These are phyloP conservation scores for Tolypocladium paradoxum DNA, from an alignment of 2,329 filamentous ascomycete genomes.

Conservation along the genomic window DNA sequence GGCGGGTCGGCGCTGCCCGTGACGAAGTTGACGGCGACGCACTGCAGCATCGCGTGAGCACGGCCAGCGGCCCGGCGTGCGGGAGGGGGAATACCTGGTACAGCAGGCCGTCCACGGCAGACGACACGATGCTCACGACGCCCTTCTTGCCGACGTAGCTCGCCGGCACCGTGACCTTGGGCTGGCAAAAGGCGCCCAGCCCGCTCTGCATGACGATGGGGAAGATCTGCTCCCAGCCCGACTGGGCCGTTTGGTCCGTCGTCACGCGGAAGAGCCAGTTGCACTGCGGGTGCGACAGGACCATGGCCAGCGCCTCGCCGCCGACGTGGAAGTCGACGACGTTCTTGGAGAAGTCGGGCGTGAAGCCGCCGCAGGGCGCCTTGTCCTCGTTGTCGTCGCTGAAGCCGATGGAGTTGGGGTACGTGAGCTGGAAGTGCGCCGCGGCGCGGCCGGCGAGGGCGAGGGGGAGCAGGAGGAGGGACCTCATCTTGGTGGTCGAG, in stretches of 20 bases:
- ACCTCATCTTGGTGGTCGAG: conserved; percentile 8
- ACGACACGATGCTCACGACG: conserved; percentile 39
- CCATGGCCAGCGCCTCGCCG: conserved; percentile 40
- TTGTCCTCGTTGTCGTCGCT: conserved; percentile 32
- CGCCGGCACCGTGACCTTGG: conserved; percentile 34
- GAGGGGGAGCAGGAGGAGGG: conserved; percentile 14
- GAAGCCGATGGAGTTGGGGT: conserved; percentile 35
- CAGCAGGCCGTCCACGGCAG: conserved; percentile 43
- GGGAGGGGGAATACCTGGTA: conserved; percentile 47
- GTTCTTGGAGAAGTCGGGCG: conserved; percentile 31
- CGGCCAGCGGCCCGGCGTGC: too few relatives aligned
- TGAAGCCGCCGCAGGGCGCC: conserved; percentile 45
- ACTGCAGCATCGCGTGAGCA: conserved; percentile 24
- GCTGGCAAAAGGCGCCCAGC: conserved; percentile 42
- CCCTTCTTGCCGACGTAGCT: conserved; percentile 45
- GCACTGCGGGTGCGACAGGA: conserved; percentile 38
- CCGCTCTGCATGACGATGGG: conserved; percentile 44
- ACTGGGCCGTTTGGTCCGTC: conserved; percentile 31
- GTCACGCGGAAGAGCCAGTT: conserved; percentile 50
- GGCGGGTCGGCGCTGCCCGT: conserved; percentile 19
- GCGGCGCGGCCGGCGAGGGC: conserved; percentile 25
- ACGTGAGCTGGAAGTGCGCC: conserved; percentile 44
- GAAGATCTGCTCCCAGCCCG: conserved; percentile 44
- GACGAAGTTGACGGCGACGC: conserved; percentile 45
- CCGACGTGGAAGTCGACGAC: conserved; percentile 47